These are phyloP conservation scores for Chlorella variabilis DNA, from an alignment of 163 green algal species.

Conservation along the genomic window DNA sequence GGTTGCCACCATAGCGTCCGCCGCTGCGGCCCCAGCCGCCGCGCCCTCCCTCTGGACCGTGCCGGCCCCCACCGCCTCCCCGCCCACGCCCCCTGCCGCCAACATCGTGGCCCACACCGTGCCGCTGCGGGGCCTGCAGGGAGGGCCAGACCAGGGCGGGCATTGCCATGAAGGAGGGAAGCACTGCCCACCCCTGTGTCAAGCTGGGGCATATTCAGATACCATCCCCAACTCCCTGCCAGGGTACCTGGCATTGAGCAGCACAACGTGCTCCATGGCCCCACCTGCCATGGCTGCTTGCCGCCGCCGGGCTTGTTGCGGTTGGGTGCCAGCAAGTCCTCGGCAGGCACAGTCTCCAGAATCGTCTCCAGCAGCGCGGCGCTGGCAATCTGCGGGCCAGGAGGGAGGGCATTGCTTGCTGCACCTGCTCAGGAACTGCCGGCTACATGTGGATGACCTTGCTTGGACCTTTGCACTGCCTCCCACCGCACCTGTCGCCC, in stretches of 20 bases:
- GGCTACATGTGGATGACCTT: too few species aligned
- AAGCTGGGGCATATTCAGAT: too few species aligned
- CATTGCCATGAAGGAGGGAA: not conserved
- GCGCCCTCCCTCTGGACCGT: not conserved
- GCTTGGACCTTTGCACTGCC: too few species aligned
- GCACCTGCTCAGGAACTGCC: too few species aligned
- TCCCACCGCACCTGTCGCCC: constrained; percentile 15
- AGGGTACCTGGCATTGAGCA: too few species aligned
- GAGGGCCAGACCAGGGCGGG: not conserved
- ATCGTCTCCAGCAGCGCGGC: constrained; percentile 50
- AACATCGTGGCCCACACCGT: not conserved
- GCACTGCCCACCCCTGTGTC: too few species aligned
- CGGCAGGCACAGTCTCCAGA: constrained; percentile 38
- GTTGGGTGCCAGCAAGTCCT: constrained; percentile 42
- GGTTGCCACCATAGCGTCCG: not conserved
- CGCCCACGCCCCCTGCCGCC: too few species aligned
- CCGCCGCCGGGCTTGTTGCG: constrained; percentile 30
- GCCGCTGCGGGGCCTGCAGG: not conserved
- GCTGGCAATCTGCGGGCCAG: constrained; percentile 40
- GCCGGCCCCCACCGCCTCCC: not conserved
- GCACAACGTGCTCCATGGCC: too few species aligned
- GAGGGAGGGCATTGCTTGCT: not conserved
- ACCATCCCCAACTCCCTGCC: too few species aligned
- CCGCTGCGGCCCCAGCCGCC: not conserved
- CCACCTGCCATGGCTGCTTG: constrained; percentile 25